phyloP scores from a whole-genome alignment of 2,329 filamentous ascomycete genomes.

The Chaetomium olivaceum region DNA sequence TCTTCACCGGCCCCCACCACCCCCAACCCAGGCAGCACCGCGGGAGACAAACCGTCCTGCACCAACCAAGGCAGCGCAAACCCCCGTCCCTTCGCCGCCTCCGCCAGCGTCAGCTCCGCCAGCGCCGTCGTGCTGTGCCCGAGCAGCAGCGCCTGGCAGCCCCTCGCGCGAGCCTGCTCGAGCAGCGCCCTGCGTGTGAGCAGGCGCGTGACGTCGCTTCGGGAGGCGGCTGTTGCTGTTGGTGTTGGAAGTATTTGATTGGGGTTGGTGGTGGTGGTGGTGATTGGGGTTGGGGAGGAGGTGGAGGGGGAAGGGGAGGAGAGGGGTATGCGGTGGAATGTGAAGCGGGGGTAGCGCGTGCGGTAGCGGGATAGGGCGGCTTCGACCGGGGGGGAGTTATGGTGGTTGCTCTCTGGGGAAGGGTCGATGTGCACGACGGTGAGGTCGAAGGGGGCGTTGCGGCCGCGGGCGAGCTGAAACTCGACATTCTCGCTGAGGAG shows the following conservation, averaged over 20 bases:
- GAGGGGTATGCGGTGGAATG: conserved; percentile 63
- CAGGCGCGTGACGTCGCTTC: conserved; percentile 69
- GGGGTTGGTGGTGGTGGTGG: conserved; percentile 47
- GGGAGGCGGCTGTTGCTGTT: conserved; percentile 45
- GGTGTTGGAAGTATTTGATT: neutral
- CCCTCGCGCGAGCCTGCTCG: conserved; percentile 57
- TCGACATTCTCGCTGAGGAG: conserved; percentile 70
- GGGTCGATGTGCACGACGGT: conserved; percentile 54
- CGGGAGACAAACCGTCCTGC: conserved; percentile 63
- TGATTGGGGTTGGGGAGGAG: neutral
- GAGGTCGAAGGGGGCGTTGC: conserved; percentile 67
- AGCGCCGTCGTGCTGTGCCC: conserved; percentile 86
- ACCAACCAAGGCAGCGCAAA: conserved; percentile 80
- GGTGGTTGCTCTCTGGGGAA: neutral
- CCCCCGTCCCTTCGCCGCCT: conserved; percentile 88
- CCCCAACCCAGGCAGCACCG: neutral
- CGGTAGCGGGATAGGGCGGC: conserved; percentile 54
- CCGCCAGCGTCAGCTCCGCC: conserved; percentile 80
- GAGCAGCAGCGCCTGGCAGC: conserved; percentile 72
- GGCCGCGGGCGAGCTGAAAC: conserved; percentile 64
- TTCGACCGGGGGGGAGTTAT: neutral
- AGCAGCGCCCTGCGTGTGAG: conserved; percentile 73
- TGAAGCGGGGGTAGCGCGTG: conserved; percentile 64
- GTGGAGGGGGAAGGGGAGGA: conserved; percentile 48
- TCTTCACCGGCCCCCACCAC: neutral